These are phyloP conservation scores for Phyllosticta ampelicida DNA, from an alignment of 2,329 filamentous ascomycete genomes.

Conservation along the genomic window DNA sequence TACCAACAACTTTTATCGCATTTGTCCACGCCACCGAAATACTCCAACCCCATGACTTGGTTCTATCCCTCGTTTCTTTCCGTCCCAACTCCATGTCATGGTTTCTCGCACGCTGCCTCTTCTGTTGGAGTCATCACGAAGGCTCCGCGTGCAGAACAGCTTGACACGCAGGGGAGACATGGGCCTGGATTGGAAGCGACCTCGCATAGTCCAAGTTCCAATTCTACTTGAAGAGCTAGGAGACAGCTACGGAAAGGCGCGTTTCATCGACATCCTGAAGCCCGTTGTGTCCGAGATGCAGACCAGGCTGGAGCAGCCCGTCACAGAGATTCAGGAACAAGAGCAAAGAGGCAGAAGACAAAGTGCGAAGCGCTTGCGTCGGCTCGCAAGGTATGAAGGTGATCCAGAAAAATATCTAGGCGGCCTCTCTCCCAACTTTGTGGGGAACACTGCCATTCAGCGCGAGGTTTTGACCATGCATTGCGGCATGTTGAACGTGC, in stretches of 20 bases:
- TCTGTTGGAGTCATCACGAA: not conserved
- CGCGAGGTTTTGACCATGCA: constrained; percentile 13
- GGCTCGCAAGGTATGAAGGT: not conserved
- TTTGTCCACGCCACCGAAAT: no score
- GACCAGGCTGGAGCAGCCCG: constrained; percentile 50
- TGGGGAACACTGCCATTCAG: not conserved
- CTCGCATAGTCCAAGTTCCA: constrained; percentile 44
- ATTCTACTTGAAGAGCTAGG: constrained; percentile 57
- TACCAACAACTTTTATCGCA: not conserved
- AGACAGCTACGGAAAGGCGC: constrained; percentile 51
- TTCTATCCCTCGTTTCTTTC: no score
- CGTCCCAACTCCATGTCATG: not conserved
- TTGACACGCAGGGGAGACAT: constrained; percentile 55
- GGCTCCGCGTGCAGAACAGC: constrained; percentile 22
- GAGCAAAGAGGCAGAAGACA: constrained; percentile 24
- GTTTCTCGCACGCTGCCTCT: constrained; percentile 2
- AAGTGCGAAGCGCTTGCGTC: constrained; percentile 18
- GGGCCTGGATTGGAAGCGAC: constrained; percentile 43
- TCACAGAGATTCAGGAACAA: constrained; percentile 56
- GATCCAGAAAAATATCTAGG: not conserved
- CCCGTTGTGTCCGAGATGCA: constrained; percentile 53
- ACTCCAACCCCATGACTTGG: no score
- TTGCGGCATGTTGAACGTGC: constrained; percentile 34
- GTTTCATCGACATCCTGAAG: constrained; percentile 49
- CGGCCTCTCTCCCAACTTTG: not conserved